A percentile compares a stretch with the other conserved stretches of the same genome.
Evolutionary conservation across 2,329 filamentous ascomycete species (phyloP).

Genomic region (Trichoderma citrinoviride): DNA sequence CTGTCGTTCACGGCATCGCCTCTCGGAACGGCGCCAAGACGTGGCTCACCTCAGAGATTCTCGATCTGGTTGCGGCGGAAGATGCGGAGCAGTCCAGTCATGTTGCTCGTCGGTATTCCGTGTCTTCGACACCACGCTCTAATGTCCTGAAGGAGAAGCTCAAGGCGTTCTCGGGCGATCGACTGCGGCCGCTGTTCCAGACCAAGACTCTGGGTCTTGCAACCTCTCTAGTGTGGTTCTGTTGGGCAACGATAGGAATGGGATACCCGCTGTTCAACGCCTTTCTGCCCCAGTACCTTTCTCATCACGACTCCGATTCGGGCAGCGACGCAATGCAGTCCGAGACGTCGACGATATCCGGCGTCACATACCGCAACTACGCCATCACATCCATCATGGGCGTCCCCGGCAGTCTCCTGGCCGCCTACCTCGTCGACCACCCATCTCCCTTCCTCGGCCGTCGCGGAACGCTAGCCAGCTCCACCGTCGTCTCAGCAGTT

Average conservation of each 20-base stretch:
- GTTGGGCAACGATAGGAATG: conserved; percentile 81
- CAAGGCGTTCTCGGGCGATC: conserved; percentile 63
- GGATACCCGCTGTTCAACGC: conserved; percentile 86
- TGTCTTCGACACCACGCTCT: conserved; percentile 28
- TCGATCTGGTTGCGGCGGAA: conserved; percentile 53
- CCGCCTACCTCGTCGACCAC: conserved; percentile 68
- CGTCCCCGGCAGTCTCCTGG: conserved; percentile 73
- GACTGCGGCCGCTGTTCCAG: conserved; percentile 64
- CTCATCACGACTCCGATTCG: conserved; percentile 41
- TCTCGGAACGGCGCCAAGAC: conserved; percentile 67
- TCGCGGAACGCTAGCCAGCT: conserved; percentile 67
- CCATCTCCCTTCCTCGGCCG: conserved; percentile 63
- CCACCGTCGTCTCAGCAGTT: conserved; percentile 64
- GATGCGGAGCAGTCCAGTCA: conserved; percentile 30
- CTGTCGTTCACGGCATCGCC: conserved; percentile 75
- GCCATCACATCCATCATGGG: conserved; percentile 75
- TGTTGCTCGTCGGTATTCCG: neutral
- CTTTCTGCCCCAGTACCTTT: conserved; percentile 84
- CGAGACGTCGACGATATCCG: conserved; percentile 40
- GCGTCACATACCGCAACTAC: conserved; percentile 71
- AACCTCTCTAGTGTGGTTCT: conserved; percentile 67
- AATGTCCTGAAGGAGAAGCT: conserved; percentile 57
- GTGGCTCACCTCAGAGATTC: conserved; percentile 71
- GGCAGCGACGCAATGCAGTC: conserved; percentile 30
- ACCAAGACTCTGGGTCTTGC: conserved; percentile 51